Evolutionary conservation across 805 yeast genomes (phyloP).

Genomic region (Candida anglica): DNA sequence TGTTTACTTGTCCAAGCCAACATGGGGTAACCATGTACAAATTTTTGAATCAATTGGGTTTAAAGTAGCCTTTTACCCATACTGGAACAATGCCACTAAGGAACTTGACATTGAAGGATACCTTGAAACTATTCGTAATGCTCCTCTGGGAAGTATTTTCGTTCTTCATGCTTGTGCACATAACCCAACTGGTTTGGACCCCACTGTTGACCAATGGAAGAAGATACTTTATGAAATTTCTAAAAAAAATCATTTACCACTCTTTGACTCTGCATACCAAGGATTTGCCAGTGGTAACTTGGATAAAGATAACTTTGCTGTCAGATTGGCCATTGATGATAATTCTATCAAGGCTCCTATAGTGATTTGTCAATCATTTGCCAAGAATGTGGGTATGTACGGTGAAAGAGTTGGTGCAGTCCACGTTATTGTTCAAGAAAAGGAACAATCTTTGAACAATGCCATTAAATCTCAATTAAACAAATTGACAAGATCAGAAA

Average conservation of each 20-base stretch:
- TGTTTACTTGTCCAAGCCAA: constrained; percentile 78
- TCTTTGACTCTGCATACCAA: constrained; percentile 95
- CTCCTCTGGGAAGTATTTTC: constrained; percentile 74
- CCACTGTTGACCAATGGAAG: constrained; percentile 78
- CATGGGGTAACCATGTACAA: constrained; percentile 97
- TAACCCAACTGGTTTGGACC: constrained; percentile 97
- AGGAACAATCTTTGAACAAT: constrained; percentile 27
- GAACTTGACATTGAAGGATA: constrained; percentile 70
- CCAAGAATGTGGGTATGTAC: constrained; percentile 94
- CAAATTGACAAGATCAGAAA: constrained; percentile 73
- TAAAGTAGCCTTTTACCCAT: constrained; percentile 68
- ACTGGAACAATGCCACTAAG: constrained; percentile 76
- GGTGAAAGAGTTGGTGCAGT: constrained; percentile 97
- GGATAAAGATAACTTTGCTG: constrained; percentile 79
- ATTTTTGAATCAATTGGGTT: constrained; percentile 73
- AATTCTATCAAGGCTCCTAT: constrained; percentile 25
- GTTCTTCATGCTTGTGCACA: constrained; percentile 95
- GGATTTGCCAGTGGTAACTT: constrained; percentile 93
- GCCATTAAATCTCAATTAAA: constrained; percentile 76
- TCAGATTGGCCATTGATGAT: constrained; percentile 54
- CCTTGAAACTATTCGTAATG: constrained; percentile 54
- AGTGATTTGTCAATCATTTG: constrained; percentile 89
- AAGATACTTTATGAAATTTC: constrained; percentile 61
- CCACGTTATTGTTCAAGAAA: constrained; percentile 60
- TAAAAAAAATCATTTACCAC: constrained; percentile 62